Evolutionary conservation across 768 basidiomycete species (phyloP), one percentile per base, ranked within the genome.

Genomic region (Auriscalpium vulgare): DNA sequence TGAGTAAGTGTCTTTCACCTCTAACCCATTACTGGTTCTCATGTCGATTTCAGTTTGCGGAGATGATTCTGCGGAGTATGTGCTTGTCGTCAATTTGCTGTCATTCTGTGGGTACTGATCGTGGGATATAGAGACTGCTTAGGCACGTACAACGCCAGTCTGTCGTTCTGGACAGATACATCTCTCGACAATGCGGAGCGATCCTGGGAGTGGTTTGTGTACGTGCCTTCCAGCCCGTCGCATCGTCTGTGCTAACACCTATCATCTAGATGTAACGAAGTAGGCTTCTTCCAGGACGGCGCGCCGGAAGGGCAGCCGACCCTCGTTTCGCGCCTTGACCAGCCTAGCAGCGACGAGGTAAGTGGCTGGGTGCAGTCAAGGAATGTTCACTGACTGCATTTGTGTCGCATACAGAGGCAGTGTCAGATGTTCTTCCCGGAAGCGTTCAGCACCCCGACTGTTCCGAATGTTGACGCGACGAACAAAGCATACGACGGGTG

Each of bases 151-250:
- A 57, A 79, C 56, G 37, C 70, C 1, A 72, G 59, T 17, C 58
- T 65, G 51, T 50, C 67, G 1, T 78, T 62, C 66, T 89, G 74
- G 70, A 84, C 82, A 11, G 70, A 84, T 58, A 82, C 73, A 2
- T 67, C 72, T 5, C 68, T 88, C 38, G 70, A 87, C 65, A 82
- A 88, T 57, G 56, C 72, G 0, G 59, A 57, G 4, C 78, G 87
- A 21, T 86, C 87, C 3, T 90, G 87, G 86, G 68, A 72, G 55
- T 88, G 87, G 87, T 80, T 86, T 63, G 78, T 83, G 83, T 73
- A 56, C 17, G 70, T 58, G 10, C 53, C 35, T 17, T 37, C 36
- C 34, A 50, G 4, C 23, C 40, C 40, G 40, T 17, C 17, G 7
- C 40, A 2, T n/a, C n/a, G 23, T 13, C 51, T 10, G 6, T 29